These are phyloP conservation scores for Xylaria telfairii DNA, from an alignment of 495 filamentous ascomycete genomes.

Conservation along the genomic window DNA sequence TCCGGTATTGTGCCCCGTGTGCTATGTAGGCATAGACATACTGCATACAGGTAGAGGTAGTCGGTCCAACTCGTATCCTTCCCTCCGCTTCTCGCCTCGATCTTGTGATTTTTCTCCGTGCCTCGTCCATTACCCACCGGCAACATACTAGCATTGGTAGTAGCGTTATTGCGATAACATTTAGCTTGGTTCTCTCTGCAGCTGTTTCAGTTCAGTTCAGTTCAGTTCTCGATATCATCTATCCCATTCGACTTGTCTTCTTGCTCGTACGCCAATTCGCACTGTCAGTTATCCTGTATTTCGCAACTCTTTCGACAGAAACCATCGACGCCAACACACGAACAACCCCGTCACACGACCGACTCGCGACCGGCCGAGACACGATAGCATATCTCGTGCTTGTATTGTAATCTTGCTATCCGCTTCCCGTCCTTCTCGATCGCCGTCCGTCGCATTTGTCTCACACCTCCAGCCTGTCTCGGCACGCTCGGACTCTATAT, in stretches of 20 bases:
- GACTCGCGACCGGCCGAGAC: neutral
- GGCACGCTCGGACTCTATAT: neutral
- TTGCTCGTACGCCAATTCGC: neutral
- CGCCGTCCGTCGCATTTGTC: slow-evolving; percentile 7
- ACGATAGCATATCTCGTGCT: neutral
- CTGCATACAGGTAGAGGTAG: neutral
- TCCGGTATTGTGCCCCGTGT: neutral
- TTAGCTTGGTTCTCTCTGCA: neutral
- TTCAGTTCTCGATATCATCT: neutral
- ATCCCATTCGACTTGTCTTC: neutral
- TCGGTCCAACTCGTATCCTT: slow-evolving; percentile 19
- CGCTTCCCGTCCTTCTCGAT: neutral
- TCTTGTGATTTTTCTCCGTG: neutral
- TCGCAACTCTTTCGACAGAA: neutral
- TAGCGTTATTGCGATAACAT: neutral
- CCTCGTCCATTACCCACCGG: neutral
- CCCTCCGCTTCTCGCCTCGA: neutral
- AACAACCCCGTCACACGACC: neutral
- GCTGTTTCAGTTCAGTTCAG: too few relatives aligned
- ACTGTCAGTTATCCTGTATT: neutral
- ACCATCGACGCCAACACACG: neutral
- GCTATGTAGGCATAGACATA: neutral
- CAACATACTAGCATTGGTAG: too few relatives aligned
- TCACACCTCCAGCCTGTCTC: neutral
- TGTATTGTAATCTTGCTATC: neutral